phyloP scores from a whole-genome alignment of 2,329 filamentous ascomycete genomes.

The Venturia pyrina region DNA sequence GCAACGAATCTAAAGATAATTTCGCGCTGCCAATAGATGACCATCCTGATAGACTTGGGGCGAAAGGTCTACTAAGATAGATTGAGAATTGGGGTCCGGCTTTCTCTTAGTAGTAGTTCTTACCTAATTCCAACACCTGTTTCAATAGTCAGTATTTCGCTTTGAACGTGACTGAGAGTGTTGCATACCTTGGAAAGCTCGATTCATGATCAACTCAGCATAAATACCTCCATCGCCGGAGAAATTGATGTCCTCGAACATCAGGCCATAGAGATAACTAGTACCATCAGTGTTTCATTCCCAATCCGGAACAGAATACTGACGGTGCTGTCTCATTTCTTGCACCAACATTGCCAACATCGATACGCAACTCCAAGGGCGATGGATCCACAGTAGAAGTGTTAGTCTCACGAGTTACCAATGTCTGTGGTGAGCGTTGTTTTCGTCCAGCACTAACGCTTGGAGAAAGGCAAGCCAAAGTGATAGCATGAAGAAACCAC shows the following conservation, averaged over 20 bases:
- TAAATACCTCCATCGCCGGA: constrained; percentile 65
- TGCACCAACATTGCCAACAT: neutral
- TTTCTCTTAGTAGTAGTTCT: neutral
- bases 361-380: neutral
- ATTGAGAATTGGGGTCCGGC: constrained; percentile 12
- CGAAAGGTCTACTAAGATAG: constrained; percentile 22
- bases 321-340: constrained; percentile 11
- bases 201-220: constrained; percentile 59
- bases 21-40: constrained; percentile 24
- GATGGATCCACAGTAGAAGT: neutral
- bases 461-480: neutral
- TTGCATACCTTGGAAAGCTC: constrained; percentile 52
- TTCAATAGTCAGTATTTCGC: neutral
- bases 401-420: neutral
- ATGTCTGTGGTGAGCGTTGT: neutral
- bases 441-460: neutral
- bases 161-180: constrained; percentile 20
- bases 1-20: constrained; percentile 28
- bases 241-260: constrained; percentile 50
- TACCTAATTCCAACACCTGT: constrained; percentile 17
- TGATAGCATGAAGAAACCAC: neutral
- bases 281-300: neutral
- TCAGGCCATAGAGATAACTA: constrained; percentile 12
- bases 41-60: constrained; percentile 20
- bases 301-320: neutral